Evolutionary conservation across 768 basidiomycete species (phyloP), one percentile per base, ranked within the genome.

Genomic region (Candolleomyces aberdarensis): DNA sequence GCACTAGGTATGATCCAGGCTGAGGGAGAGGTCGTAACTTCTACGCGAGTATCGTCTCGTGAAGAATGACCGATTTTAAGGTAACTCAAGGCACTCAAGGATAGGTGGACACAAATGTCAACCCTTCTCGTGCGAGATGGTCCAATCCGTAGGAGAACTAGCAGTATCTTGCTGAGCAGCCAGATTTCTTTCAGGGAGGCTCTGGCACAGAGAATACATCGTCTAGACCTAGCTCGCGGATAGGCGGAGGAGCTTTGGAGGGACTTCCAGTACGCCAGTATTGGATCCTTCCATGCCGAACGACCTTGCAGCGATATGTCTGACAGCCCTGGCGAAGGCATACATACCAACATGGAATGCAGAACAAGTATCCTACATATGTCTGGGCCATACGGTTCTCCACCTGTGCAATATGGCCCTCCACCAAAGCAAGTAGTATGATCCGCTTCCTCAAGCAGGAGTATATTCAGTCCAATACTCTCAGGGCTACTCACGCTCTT

Each of bases 141-240:
- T 77, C 78, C 1, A 88, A 92, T 67, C 89, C 90, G 1, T 83
- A 83, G 60, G 86, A 90, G 59, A 88, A 90, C 68, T 82, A 85
- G 50, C 77, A 83, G 56, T 90, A 80, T 70, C 76, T 88, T n/a
- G 65, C 61, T 5, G 80, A 83, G 50, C 81, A 87, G 62, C 83
- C 86, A 8, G 80, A 83, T 4, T 63, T 75, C 8, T 39, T 55
- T 32, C 40, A 56, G 52, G 14, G 51, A 26, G 36, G 60, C 46
- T 53, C 57, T 46, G 54, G 56, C 39, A 52, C 65, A 56, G 63
- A 63, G 1, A 55, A n/a, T n/a, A n/a, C 52, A n/a, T 63, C 59
- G 26, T 26, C 26, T 3, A 26, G 26, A 26, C 26, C 26, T 26
- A 26, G 26, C 26, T 26, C 26, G 26, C 26, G 26, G 26, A 26